Evolutionary conservation across 768 basidiomycete species (phyloP).

Genomic region (Rhizopogon rudus): DNA sequence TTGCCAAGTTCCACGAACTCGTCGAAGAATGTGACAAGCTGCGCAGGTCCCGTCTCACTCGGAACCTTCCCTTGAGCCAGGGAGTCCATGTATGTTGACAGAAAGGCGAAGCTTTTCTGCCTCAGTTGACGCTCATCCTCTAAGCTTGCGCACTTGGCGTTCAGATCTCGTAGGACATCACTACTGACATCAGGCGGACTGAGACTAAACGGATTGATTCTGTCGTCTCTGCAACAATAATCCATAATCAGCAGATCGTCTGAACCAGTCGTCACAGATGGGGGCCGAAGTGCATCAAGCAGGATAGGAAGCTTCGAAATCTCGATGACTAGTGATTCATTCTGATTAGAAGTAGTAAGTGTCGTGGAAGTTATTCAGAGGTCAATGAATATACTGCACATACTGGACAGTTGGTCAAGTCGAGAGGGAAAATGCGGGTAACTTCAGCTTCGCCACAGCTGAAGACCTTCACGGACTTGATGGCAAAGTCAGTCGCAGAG

Average conservation of each 20-base stretch:
- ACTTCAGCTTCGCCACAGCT: slow-evolving; percentile 10
- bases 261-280: slow-evolving; percentile 9
- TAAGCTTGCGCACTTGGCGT: slow-evolving; percentile 8
- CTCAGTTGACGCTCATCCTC: slow-evolving; percentile 15
- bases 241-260: slow-evolving; percentile 12
- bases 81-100: slow-evolving; percentile 23
- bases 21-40: slow-evolving; percentile 16
- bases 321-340: slow-evolving; percentile 11
- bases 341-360: slow-evolving; percentile 3
- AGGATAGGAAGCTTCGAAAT: slow-evolving; percentile 10
- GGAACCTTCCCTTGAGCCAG: slow-evolving; percentile 17
- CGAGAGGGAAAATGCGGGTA: slow-evolving; percentile 13
- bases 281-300: not conserved
- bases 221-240: slow-evolving; percentile 2
- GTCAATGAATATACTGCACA: not conserved
- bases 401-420: slow-evolving; percentile 9
- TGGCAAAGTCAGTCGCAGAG: slow-evolving; percentile 6
- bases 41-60: slow-evolving; percentile 7
- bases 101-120: slow-evolving; percentile 15
- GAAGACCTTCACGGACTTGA: slow-evolving; percentile 17
- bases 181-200: not conserved
- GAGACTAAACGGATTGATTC: not conserved
- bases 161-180: slow-evolving; percentile 5
- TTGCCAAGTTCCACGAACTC: slow-evolving; percentile 17
- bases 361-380: not conserved